Base-by-base conservation (phyloP, 192 early-diverging fungal species). In the Mortierella alpina region DNA sequence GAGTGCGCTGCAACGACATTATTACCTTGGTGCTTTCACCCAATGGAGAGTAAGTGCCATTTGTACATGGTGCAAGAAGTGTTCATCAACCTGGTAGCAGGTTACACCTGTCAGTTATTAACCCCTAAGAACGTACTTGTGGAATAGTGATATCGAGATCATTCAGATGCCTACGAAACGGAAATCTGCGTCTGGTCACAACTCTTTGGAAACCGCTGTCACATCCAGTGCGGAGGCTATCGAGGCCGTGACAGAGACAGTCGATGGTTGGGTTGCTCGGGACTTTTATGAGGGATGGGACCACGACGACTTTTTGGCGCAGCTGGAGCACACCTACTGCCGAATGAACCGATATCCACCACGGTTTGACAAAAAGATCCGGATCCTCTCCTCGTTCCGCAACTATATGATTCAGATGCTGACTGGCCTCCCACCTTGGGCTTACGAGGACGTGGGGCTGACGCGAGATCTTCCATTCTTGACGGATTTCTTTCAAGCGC, bases 1-100 rank as follows among this genome's bases (percentile, higher is more conserved):
- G 96, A 12, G 90, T 96, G 2, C 87, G 93, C 51, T 98, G 93
- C 81, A 98, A 98, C 59, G 97, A 99, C 82, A 88, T 89, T 41
- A 95, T 93, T 7, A 94, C 89, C 13, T 82, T 97, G 23, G 83
- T 89, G 4, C 66, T 94, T 31, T 85, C 90, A 15, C 81, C 89
- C 5, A 86, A 94, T 63, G 82, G 73, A 44, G 58, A 65, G 91
- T 91, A 84, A 82, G 84, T 73, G 10, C 6, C 1, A 47, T 47
- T 15, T 13, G 13, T 58, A 12, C 54, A 56, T 55, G 54, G 15
- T 55, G 22, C 54, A 9, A 22, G 22, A 20, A 55, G 20, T 55
- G 53, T 8, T 1, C 22, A 9, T 22, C 13, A 20, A 55, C 54
- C 9, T n/a, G 42, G 13, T 41, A 59, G 15, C 8, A 41, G 65